Evolutionary conservation across 2,329 filamentous ascomycete species (phyloP).

Genomic region (Xylariaceae sp.): DNA sequence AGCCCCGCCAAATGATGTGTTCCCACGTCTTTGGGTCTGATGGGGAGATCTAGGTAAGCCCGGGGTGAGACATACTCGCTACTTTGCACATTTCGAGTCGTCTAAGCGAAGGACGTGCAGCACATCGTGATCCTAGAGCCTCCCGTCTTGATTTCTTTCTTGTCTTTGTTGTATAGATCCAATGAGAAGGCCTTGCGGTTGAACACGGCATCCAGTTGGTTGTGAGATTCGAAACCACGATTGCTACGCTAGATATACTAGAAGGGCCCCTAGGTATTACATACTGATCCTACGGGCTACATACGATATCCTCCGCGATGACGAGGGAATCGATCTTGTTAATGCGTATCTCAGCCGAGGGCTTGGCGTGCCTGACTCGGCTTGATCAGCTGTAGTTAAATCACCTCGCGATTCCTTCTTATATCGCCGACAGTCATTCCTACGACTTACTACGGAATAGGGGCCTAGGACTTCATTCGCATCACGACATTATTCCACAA

Average conservation of each 20-base stretch:
- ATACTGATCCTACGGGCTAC: too few species aligned
- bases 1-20: constrained; percentile 15
- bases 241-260: not conserved
- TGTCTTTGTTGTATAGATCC: not conserved
- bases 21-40: constrained; percentile 12
- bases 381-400: too few species aligned
- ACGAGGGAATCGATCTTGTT: too few species aligned
- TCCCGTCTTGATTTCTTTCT: constrained; percentile 3
- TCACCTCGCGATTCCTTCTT: too few species aligned
- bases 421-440: too few species aligned
- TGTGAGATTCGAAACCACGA: not conserved
- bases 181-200: not conserved
- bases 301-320: too few species aligned
- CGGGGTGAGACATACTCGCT: constrained; percentile 2
- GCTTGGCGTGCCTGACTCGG: too few species aligned
- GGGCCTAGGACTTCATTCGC: too few species aligned
- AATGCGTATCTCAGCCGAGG: too few species aligned
- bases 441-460: too few species aligned
- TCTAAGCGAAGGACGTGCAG: constrained; percentile 1
- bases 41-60: not conserved
- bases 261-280: not conserved
- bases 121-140: not conserved
- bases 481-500: too few species aligned
- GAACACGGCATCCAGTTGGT: not conserved
- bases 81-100: not conserved